A percentile compares a stretch with the other conserved stretches of the same genome.
These are phyloP conservation scores for Cenchrus purpureus DNA, from an alignment of 176 grass and related monocot genomes.

Conservation along the genomic window DNA sequence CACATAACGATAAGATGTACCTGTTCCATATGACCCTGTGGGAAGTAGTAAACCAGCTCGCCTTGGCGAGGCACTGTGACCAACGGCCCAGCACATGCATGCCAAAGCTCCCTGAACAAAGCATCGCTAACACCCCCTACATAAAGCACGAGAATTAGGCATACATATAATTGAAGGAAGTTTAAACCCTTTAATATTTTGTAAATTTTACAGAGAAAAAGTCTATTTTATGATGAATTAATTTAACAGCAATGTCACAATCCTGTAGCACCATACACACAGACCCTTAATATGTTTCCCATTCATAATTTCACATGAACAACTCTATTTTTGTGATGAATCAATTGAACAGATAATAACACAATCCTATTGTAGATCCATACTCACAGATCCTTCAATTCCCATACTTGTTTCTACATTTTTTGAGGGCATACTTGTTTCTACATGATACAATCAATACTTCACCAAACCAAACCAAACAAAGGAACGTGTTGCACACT, in stretches of 20 bases:
- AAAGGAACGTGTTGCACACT: too few species aligned
- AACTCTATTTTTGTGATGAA: neutral
- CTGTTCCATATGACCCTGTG: constrained; percentile 98
- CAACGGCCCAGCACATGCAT: constrained; percentile 84
- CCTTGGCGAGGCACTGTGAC: constrained; percentile 68
- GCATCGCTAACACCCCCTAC: constrained; percentile 48
- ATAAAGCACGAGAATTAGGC: constrained; percentile 6
- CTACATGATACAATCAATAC: neutral
- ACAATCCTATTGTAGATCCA: neutral
- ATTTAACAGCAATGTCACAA: neutral
- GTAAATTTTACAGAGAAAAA: neutral
- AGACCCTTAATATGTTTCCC: neutral
- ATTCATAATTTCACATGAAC: neutral
- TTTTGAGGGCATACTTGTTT: neutral
- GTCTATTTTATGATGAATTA: neutral
- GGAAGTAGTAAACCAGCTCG: constrained; percentile 92
- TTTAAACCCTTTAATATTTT: neutral
- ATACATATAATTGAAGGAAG: neutral
- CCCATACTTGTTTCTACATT: neutral
- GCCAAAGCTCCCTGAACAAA: constrained; percentile 80
- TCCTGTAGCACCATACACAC: neutral
- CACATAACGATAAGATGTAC: constrained; percentile 32
- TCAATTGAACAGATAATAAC: neutral
- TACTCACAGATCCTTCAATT: constrained; percentile 1
- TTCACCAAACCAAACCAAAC: neutral